A percentile compares a stretch with the other conserved stretches of the same genome.
These are phyloP conservation scores for Phytophthora uliginosa DNA, from an alignment of 352 stramenopile genomes.

Conservation along the genomic window DNA sequence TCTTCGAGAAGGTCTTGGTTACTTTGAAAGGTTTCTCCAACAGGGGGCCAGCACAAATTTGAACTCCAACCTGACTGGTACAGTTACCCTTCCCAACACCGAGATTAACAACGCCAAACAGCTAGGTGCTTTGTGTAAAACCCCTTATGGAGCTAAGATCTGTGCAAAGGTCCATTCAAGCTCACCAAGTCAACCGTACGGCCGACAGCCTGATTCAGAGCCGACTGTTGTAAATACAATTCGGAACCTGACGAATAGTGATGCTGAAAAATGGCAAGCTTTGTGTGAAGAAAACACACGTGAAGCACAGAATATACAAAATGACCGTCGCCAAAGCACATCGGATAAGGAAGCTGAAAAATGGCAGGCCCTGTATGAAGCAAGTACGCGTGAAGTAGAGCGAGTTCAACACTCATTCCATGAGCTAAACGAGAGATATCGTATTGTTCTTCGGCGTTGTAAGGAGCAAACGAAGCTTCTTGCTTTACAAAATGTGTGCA, in stretches of 20 bases:
- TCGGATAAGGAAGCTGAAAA: conserved; percentile 25
- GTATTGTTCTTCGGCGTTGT: conserved; percentile 61
- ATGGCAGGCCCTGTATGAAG: conserved; percentile 43
- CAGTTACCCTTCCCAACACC: background rate
- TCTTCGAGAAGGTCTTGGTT: conserved; percentile 11
- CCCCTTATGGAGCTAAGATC: conserved; percentile 1
- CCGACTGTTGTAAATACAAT: background rate
- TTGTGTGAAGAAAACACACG: conserved; percentile 22
- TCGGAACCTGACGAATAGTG: background rate
- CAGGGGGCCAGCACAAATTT: background rate
- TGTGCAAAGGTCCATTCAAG: conserved; percentile 14
- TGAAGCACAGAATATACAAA: conserved; percentile 23
- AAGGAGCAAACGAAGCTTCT: conserved; percentile 80
- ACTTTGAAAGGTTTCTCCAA: conserved; percentile 30
- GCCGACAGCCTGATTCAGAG: background rate
- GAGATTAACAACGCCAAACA: background rate
- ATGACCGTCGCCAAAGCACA: background rate
- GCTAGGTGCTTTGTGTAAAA: conserved; percentile 8
- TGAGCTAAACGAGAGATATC: conserved; percentile 62
- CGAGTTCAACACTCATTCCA: conserved; percentile 40
- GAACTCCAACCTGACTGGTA: background rate
- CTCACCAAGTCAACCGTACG: background rate
- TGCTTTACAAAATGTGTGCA: conserved; percentile 63
- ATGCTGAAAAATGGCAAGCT: background rate
- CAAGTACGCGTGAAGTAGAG: conserved; percentile 28